These are phyloP conservation scores for Aspergillus brasiliensis DNA, from an alignment of 2,329 filamentous ascomycete species.

Conservation along the genomic window DNA sequence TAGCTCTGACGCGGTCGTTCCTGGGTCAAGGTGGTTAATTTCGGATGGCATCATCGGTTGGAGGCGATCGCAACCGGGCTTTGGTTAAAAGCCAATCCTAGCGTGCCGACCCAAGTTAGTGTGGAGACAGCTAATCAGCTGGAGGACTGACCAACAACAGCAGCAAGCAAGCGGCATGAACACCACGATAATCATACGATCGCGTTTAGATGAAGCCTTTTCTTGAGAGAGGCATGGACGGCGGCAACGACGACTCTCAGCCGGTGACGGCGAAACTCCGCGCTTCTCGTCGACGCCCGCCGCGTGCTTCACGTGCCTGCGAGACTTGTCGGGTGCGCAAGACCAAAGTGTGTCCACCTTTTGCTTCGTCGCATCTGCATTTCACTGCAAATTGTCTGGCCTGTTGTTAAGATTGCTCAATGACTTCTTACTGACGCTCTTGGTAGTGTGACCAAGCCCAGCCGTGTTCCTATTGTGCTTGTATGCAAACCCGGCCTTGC, in stretches of 20 bases:
- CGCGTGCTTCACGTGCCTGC: conserved; percentile 26
- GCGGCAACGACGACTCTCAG: neutral
- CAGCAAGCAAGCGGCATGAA: neutral
- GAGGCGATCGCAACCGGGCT: neutral
- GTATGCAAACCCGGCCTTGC: conserved; percentile 12
- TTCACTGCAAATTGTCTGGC: neutral
- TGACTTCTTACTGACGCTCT: neutral
- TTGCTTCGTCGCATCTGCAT: neutral
- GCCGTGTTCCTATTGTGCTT: conserved; percentile 24
- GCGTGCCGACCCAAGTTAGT: neutral
- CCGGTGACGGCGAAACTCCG: conserved; percentile 16
- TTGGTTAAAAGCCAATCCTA: conserved; percentile 1
- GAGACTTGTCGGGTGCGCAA: conserved; percentile 28
- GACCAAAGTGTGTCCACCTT: conserved; percentile 19
- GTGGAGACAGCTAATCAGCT: conserved; percentile 1
- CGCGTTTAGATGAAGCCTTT: neutral
- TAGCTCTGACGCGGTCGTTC: neutral
- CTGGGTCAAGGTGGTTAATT: neutral
- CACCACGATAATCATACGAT: neutral
- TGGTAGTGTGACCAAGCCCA: conserved; percentile 23
- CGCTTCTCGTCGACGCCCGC: conserved; percentile 14
- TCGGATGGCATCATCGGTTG: neutral
- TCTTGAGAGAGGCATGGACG: neutral
- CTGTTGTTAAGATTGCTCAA: neutral
- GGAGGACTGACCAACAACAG: neutral